phyloP scores from a whole-genome alignment of 352 stramenopile species.

The Globisporangium splendens region DNA sequence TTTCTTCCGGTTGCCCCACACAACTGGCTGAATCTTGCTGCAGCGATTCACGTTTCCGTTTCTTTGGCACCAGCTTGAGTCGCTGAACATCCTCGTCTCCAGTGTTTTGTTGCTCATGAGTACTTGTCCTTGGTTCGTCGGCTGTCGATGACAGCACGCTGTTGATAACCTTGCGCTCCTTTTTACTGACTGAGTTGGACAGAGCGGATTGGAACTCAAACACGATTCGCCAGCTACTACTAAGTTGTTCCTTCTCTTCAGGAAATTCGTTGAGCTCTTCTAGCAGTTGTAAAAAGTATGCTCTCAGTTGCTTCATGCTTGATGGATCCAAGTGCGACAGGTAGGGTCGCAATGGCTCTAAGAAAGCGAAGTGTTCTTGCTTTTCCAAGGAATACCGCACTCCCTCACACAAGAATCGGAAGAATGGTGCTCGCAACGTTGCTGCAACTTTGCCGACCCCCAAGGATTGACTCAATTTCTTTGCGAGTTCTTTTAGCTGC shows the following conservation, averaged over 20 bases:
- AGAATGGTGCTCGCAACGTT: constrained; percentile 67
- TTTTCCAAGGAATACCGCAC: constrained; percentile 67
- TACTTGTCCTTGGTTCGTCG: neutral
- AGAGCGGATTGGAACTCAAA: constrained; percentile 69
- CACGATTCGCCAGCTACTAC: constrained; percentile 45
- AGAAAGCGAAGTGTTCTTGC: constrained; percentile 57
- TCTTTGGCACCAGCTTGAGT: neutral
- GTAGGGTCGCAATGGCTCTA: constrained; percentile 66
- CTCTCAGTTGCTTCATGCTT: constrained; percentile 56
- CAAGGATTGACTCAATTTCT: constrained; percentile 77
- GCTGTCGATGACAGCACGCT: neutral
- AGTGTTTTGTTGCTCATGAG: neutral
- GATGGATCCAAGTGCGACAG: constrained; percentile 65
- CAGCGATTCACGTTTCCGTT: neutral
- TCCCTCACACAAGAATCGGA: constrained; percentile 81
- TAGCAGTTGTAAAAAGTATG: constrained; percentile 68
- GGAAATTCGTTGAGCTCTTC: constrained; percentile 41
- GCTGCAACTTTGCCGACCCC: constrained; percentile 70
- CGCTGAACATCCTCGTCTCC: neutral
- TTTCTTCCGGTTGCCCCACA: neutral
- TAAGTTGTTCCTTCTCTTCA: constrained; percentile 33
- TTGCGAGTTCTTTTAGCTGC: constrained; percentile 70
- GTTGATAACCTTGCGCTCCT: constrained; percentile 4
- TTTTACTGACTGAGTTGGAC: constrained; percentile 10
- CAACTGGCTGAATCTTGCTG: neutral